phyloP scores from a whole-genome alignment of 2,329 filamentous ascomycete species.

The Dothiorella sarmentorum region DNA sequence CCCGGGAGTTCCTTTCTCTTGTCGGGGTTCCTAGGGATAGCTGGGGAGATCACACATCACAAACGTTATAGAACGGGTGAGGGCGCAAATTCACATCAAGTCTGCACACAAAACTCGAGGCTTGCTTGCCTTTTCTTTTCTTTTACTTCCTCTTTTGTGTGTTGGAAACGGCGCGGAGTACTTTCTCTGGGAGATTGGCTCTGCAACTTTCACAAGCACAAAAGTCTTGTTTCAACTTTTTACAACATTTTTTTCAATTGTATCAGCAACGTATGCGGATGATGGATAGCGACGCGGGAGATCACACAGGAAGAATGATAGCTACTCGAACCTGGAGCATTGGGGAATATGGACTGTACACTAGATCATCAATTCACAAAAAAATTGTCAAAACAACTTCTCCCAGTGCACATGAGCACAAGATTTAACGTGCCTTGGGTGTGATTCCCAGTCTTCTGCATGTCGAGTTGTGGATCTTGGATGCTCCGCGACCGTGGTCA shows the following conservation, averaged over 20 bases:
- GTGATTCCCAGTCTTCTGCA: background rate
- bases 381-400: background rate
- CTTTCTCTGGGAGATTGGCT: constrained; percentile 14
- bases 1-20: constrained; percentile 6
- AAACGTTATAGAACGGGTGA: constrained; percentile 10
- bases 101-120: background rate
- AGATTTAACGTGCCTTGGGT: background rate
- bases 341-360: constrained; percentile 10
- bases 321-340: constrained; percentile 1
- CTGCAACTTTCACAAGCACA: background rate
- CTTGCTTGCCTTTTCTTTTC: background rate
- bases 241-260: background rate
- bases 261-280: constrained; percentile 12
- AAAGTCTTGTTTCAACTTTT: background rate
- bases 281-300: constrained; percentile 11
- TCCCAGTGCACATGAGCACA: background rate
- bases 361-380: constrained; percentile 7
- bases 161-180: background rate
- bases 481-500: background rate
- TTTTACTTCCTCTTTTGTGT: background rate
- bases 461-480: constrained; percentile 7
- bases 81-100: constrained; percentile 15
- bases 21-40: constrained; percentile 11
- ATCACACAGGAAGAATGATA: background rate
- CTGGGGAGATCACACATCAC: constrained; percentile 7